These are phyloP conservation scores for Ogataea wickerhamii DNA, from an alignment of 805 yeast species.

Conservation along the genomic window DNA sequence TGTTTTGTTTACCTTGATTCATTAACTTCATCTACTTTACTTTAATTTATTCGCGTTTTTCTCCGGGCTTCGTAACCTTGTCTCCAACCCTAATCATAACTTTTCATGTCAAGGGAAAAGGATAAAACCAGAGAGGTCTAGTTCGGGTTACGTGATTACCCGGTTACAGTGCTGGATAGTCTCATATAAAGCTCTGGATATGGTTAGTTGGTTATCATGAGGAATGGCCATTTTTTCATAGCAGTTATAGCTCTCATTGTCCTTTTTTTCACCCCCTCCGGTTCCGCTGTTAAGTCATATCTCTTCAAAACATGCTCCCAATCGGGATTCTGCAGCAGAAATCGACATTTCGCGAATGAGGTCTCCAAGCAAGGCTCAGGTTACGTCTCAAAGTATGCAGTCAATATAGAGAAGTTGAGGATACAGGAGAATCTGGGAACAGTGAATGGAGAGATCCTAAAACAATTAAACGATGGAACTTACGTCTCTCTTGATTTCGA, in stretches of 20 bases:
- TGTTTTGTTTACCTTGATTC: too few relatives aligned
- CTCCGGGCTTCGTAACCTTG: too few relatives aligned
- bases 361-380: conserved; percentile 25
- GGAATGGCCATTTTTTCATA: not conserved
- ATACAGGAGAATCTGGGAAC: conserved; percentile 29
- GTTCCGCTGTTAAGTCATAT: conserved; percentile 53
- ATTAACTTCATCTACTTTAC: too few relatives aligned
- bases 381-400: conserved; percentile 37
- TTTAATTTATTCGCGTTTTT: too few relatives aligned
- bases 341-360: conserved; percentile 58
- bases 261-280: conserved; percentile 7
- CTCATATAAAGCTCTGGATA: too few relatives aligned
- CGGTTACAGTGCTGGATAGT: too few relatives aligned
- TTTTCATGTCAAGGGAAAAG: too few relatives aligned
- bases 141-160: too few relatives aligned
- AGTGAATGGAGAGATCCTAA: conserved; percentile 46
- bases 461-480: conserved; percentile 39
- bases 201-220: too few relatives aligned
- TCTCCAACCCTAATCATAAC: too few relatives aligned
- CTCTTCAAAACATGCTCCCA: conserved; percentile 75
- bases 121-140: too few relatives aligned
- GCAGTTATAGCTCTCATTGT: conserved; percentile 2
- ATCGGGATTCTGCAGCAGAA: conserved; percentile 81
- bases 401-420: conserved; percentile 36
- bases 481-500: conserved; percentile 50